Evolutionary conservation across 73 alveolate species (phyloP).

Genomic region (Blepharisma japonicum): DNA sequence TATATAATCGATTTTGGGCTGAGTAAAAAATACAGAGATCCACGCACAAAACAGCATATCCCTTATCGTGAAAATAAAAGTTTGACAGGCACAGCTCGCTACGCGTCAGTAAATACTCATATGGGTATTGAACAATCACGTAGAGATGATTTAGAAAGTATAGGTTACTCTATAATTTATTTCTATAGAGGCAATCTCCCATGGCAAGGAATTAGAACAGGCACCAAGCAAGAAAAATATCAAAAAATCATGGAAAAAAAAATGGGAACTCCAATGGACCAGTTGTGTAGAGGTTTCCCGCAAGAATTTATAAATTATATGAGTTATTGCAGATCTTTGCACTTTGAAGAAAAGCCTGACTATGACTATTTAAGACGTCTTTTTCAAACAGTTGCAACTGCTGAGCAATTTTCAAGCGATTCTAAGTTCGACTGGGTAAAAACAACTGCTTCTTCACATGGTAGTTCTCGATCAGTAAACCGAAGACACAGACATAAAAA

Average conservation of each 20-base stretch:
- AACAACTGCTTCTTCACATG: not conserved
- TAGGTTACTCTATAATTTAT: slow-evolving; percentile 54
- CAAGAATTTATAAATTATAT: slow-evolving; percentile 66
- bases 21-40: slow-evolving; percentile 77
- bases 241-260: slow-evolving; percentile 67
- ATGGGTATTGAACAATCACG: slow-evolving; percentile 65
- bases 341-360: slow-evolving; percentile 79
- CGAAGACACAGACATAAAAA: no score
- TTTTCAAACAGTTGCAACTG: slow-evolving; percentile 11
- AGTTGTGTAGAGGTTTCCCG: slow-evolving; percentile 79
- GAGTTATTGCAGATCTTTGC: slow-evolving; percentile 60
- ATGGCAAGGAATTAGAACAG: slow-evolving; percentile 86
- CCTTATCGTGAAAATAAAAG: slow-evolving; percentile 88
- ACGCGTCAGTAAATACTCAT: slow-evolving; percentile 65
- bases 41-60: slow-evolving; percentile 60
- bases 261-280: slow-evolving; percentile 59
- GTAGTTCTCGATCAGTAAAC: no score
- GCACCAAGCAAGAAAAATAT: slow-evolving; percentile 75
- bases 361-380: slow-evolving; percentile 67
- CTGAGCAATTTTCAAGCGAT: slow-evolving; percentile 29
- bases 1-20: slow-evolving; percentile 92
- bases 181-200: slow-evolving; percentile 57
- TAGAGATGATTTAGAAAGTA: slow-evolving; percentile 70
- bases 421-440: slow-evolving; percentile 47
- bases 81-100: slow-evolving; percentile 74